Evolutionary conservation across 768 basidiomycete genomes (phyloP).

Genomic region (Tylopilus cervinicoccineus): DNA sequence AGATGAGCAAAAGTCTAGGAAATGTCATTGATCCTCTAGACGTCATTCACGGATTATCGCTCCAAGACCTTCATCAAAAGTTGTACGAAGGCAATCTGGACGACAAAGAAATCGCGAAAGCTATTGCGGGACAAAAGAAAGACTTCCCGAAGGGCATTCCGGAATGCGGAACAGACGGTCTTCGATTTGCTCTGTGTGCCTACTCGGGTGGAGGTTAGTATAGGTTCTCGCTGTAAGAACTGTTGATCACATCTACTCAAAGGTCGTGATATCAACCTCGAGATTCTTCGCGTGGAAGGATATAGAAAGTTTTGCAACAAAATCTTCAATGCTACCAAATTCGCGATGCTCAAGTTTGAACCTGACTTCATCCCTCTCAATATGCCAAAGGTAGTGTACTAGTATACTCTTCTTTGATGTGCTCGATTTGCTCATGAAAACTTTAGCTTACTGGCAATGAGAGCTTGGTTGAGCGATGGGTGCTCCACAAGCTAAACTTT

Average conservation of each 20-base stretch:
- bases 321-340: slow-evolving; percentile 98
- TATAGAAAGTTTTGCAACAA: slow-evolving; percentile 99
- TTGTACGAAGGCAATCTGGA: slow-evolving; percentile 90
- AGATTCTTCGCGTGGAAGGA: slow-evolving; percentile 93
- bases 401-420: slow-evolving; percentile 8
- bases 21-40: slow-evolving; percentile 98
- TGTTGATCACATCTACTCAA: not conserved
- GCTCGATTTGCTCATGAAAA: slow-evolving; percentile 6
- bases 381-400: slow-evolving; percentile 58
- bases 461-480: slow-evolving; percentile 91
- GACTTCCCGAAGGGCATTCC: slow-evolving; percentile 99
- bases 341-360: slow-evolving; percentile 97
- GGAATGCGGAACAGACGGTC: slow-evolving; percentile 95
- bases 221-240: not conserved
- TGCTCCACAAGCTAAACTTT: slow-evolving; percentile 87
- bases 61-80: slow-evolving; percentile 82
- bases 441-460: slow-evolving; percentile 82
- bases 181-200: slow-evolving; percentile 92
- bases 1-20: slow-evolving; percentile 98
- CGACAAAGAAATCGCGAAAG: slow-evolving; percentile 87
- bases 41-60: slow-evolving; percentile 79
- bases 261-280: slow-evolving; percentile 97
- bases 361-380: slow-evolving; percentile 74
- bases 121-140: slow-evolving; percentile 94
- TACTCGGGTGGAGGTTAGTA: slow-evolving; percentile 82